Evolutionary conservation across 2,329 filamentous ascomycete species (phyloP).

Genomic region (Ophiostoma angusticollis): DNA sequence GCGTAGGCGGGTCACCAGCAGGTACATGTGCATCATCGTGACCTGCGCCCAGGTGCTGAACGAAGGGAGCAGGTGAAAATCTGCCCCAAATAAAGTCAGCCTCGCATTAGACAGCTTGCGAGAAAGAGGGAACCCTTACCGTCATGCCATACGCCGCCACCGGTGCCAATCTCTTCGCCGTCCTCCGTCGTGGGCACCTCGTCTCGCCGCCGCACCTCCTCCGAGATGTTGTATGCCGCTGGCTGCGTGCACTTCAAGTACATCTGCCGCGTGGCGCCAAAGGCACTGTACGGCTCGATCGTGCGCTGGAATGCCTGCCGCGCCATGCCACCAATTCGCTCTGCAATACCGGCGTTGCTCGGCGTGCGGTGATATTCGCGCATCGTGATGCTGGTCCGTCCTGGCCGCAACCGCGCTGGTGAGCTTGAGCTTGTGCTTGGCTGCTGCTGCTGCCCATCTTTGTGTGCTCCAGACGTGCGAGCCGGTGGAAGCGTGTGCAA

Average conservation of each 20-base stretch:
- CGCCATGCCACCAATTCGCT: constrained; percentile 13
- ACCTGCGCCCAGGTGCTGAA: constrained; percentile 96
- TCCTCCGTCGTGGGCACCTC: constrained; percentile 58
- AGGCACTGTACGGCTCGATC: constrained; percentile 51
- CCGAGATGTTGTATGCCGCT: constrained; percentile 65
- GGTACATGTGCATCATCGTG: constrained; percentile 92
- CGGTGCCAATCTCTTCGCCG: constrained; percentile 71
- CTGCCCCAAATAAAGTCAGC: constrained; percentile 29
- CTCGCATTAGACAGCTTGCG: no score
- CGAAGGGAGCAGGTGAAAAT: constrained; percentile 65
- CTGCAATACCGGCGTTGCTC: constrained; percentile 3
- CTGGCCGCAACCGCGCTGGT: neutral
- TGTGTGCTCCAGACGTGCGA: neutral
- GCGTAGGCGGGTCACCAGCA: constrained; percentile 71
- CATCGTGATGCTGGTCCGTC: neutral
- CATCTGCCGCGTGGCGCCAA: constrained; percentile 64
- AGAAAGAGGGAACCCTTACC: no score
- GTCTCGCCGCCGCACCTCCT: constrained; percentile 50
- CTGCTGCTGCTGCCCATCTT: neutral
- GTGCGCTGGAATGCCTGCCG: constrained; percentile 13
- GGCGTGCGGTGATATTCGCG: constrained; percentile 9
- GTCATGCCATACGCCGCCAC: constrained; percentile 68
- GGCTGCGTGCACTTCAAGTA: constrained; percentile 62
- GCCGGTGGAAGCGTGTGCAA: constrained; percentile 1
- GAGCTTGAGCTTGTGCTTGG: neutral